These are phyloP conservation scores for Silene conica DNA, from an alignment of 148 eudicot species.

Conservation along the genomic window DNA sequence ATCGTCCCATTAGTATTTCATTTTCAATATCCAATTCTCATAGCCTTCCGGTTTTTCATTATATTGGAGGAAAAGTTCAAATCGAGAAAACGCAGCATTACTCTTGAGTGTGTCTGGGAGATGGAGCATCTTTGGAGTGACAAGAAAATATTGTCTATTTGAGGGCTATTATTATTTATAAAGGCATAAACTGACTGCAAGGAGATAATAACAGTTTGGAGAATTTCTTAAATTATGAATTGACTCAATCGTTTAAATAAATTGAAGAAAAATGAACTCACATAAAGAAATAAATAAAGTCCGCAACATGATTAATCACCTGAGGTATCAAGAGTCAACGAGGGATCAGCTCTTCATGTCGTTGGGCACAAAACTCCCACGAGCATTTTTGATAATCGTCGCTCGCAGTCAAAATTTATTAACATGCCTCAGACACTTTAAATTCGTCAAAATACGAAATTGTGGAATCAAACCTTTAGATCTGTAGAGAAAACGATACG, in stretches of 20 bases:
- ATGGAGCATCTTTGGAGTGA: not conserved
- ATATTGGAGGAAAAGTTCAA: not conserved
- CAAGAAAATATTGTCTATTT: not conserved
- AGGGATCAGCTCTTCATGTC: slow-evolving; percentile 94
- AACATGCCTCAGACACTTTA: not conserved
- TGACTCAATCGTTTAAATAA: not conserved
- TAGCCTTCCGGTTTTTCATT: not conserved
- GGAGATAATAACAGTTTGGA: not conserved
- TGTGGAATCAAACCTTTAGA: slow-evolving; percentile 55
- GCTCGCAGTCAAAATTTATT: slow-evolving; percentile 11
- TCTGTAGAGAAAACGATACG: slow-evolving; percentile 89
- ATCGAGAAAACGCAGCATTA: not conserved
- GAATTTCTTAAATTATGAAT: not conserved
- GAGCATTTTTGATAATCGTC: slow-evolving; percentile 62
- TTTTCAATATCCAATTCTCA: not conserved
- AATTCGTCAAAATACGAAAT: slow-evolving; percentile 6
- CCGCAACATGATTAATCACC: too few relatives aligned
- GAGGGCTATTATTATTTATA: not conserved
- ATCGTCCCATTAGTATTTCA: not conserved
- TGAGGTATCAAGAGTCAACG: slow-evolving; percentile 83
- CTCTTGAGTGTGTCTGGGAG: not conserved
- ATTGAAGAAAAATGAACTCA: not conserved
- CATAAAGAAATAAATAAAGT: not conserved
- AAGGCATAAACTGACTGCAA: slow-evolving; percentile 11
- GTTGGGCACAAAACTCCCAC: slow-evolving; percentile 97